A percentile compares a stretch with the other conserved stretches of the same genome.
These are phyloP conservation scores for Roridomyces roridus DNA, from an alignment of 768 basidiomycete species.

Conservation along the genomic window DNA sequence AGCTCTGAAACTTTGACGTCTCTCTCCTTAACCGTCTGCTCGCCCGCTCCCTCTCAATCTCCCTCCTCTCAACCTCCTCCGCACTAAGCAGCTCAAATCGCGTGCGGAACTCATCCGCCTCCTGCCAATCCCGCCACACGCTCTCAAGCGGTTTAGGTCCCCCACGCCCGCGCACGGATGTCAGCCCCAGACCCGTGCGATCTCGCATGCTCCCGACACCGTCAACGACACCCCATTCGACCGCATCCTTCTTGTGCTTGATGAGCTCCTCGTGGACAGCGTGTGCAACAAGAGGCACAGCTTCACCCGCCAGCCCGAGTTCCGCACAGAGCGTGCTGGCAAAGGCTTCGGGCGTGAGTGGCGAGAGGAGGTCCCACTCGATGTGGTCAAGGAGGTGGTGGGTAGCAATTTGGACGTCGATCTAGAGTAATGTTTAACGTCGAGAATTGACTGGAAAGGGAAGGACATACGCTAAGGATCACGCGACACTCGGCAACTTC, in stretches of 20 bases:
- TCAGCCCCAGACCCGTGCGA: conserved; percentile 81
- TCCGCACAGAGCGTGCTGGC: conserved; percentile 81
- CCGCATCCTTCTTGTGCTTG: conserved; percentile 93
- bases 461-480: conserved; percentile 70
- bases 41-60: conserved; percentile 86
- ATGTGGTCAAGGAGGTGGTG: conserved; percentile 94
- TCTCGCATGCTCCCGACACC: conserved; percentile 69
- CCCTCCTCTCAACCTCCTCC: conserved; percentile 92
- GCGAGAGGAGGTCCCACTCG: conserved; percentile 97
- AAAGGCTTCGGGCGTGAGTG: conserved; percentile 88
- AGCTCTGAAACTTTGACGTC: conserved; percentile 69
- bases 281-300: conserved; percentile 87
- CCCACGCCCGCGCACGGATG: conserved; percentile 72
- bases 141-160: conserved; percentile 85
- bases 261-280: conserved; percentile 95
- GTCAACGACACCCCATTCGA: conserved; percentile 91
- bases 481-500: conserved; percentile 82
- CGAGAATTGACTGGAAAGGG: background rate
- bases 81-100: conserved; percentile 83
- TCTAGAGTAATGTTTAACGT: background rate
- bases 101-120: conserved; percentile 90
- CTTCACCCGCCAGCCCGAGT: conserved; percentile 88
- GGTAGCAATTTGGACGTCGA: conserved; percentile 95
- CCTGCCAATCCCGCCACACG: conserved; percentile 95
- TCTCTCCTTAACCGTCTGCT: conserved; percentile 72